Evolutionary conservation across 345 rosid species (phyloP), one percentile per base, ranked within the genome.

Genomic region (Salix brachista): DNA sequence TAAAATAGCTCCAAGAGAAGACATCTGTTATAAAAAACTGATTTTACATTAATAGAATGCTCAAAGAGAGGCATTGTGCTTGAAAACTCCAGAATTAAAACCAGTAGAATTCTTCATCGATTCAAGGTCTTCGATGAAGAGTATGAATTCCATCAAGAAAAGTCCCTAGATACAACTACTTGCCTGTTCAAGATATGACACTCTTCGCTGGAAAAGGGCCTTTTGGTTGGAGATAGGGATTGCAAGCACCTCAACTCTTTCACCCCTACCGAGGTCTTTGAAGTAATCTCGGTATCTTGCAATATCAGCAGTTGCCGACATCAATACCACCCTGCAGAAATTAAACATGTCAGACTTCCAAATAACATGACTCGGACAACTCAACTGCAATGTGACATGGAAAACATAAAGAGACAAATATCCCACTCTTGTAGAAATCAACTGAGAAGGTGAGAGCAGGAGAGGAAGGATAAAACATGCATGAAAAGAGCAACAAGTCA

Each of bases 261-360:
- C 98, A 79, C 86, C 94, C 85, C 97, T 88, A 73, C 89, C 96
- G 37, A 94, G 89, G 79, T 94, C 92, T 81, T 86, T 92, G 81
- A 94, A 94, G 86, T 90, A 94, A 83, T 92, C 95, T 83, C 76
- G 85, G 79, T 94, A 94, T 83, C 92, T 88, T 79, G 84, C 70
- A 78, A 90, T 91, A 85, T 94, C 97, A 79, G 97, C 97, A 75
- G 98, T 94, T 77, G 98, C 98, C 82, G 98, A 94, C 98, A 94
- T 94, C 86, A 94, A 85, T 52, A 94, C 95, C 83, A 94, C 84
- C 93, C 98, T 94, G 90, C 41, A 73, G 50, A 80, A 42, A 48
- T 28, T 46, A 68, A 56, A 32, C 64, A 75, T 37, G 41, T 71
- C 44, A 82, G 26, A 67, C 58, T 54, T 42, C 70, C 48, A 39